A percentile compares a stretch with the other conserved stretches of the same genome.
phyloP scores from a whole-genome alignment of 1,139 yeast genomes.

The Blastobotrys serpentis region DNA sequence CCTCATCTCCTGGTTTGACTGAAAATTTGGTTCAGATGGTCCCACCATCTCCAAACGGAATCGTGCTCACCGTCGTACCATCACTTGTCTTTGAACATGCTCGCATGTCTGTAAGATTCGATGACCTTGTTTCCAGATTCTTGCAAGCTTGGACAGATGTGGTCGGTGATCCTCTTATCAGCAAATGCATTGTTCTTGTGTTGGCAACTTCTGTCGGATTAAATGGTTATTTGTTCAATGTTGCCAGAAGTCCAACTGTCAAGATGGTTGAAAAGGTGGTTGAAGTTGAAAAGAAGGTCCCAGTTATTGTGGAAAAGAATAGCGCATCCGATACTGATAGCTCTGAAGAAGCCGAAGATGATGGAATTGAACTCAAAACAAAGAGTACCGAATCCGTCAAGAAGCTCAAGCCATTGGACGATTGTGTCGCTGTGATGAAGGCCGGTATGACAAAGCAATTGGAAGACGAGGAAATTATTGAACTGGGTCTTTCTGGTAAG shows the following conservation, averaged over 20 bases:
- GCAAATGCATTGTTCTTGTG: conserved; percentile 72
- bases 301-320: conserved; percentile 34
- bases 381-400: conserved; percentile 12
- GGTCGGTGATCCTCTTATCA: conserved; percentile 78
- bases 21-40: conserved; percentile 8
- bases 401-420: conserved; percentile 49
- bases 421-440: conserved; percentile 60
- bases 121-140: conserved; percentile 56
- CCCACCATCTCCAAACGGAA: conserved; percentile 39
- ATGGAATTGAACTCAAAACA: conserved; percentile 24
- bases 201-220: conserved; percentile 75
- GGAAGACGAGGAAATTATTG: conserved; percentile 68
- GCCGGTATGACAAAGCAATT: conserved; percentile 70
- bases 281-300: conserved; percentile 35
- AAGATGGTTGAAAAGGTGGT: conserved; percentile 39
- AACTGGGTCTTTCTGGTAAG: conserved; percentile 71
- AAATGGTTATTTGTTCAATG: conserved; percentile 72
- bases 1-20: conserved; percentile 14
- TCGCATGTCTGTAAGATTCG: conserved; percentile 61
- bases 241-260: conserved; percentile 35
- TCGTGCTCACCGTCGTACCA: conserved; percentile 66
- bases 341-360: conserved; percentile 25
- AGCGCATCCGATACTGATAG: conserved; percentile 25
- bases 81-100: conserved; percentile 68
- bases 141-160: conserved; percentile 63